phyloP scores from a whole-genome alignment of 768 basidiomycete genomes.

The Strobilomyces confusus region DNA sequence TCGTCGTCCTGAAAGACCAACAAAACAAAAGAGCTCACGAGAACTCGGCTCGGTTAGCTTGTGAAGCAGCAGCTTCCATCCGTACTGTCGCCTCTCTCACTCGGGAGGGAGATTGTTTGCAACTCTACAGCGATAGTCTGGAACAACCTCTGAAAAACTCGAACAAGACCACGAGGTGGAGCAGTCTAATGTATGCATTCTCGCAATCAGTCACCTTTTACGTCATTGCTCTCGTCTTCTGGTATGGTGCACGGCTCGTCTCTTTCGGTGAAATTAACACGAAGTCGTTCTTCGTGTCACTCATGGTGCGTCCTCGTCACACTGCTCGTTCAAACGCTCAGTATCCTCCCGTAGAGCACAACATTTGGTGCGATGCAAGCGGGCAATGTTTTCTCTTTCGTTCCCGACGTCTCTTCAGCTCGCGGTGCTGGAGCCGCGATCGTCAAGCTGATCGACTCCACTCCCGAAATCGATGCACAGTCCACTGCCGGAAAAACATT shows the following conservation, averaged over 20 bases:
- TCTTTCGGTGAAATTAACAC: too few species aligned
- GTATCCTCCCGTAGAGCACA: too few species aligned
- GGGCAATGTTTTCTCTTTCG: too few species aligned
- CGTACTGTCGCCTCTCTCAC: conserved; percentile 88
- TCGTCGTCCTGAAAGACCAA: conserved; percentile 87
- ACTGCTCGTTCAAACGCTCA: too few species aligned
- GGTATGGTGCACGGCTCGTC: conserved; percentile 27
- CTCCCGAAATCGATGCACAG: too few species aligned
- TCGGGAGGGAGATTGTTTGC: conserved; percentile 50
- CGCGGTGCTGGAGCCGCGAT: too few species aligned
- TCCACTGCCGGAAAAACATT: too few species aligned
- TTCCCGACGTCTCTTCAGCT: too few species aligned
- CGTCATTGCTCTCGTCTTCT: conserved; percentile 81
- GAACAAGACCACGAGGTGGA: conserved; percentile 59
- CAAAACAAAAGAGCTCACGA: conserved; percentile 77
- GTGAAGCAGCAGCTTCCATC: conserved; percentile 87
- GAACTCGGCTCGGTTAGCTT: conserved; percentile 79
- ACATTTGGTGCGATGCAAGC: too few species aligned
- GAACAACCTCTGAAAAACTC: conserved; percentile 65
- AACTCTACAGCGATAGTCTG: conserved; percentile 71
- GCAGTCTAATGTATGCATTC: conserved; percentile 62
- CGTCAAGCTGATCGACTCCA: too few species aligned
- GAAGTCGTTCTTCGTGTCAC: too few species aligned
- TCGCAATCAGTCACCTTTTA: conserved; percentile 75
- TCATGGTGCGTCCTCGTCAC: too few species aligned